These are phyloP conservation scores for Leersia perrieri DNA, from an alignment of 176 grass and related monocot genomes.

Conservation along the genomic window DNA sequence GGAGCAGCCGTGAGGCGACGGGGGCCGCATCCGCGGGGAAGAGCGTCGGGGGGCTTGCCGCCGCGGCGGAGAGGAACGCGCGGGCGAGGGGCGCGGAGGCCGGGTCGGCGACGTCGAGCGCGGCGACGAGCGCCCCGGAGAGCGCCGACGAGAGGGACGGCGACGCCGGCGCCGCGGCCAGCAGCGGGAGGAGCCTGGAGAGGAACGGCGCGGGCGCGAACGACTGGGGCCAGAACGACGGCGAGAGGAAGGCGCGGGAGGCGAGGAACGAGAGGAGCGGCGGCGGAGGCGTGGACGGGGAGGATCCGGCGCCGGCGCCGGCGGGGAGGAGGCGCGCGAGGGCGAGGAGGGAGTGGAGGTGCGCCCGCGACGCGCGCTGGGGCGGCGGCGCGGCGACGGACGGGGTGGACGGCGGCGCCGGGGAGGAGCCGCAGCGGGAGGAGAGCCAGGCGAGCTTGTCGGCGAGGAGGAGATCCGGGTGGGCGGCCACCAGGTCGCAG, in stretches of 20 bases:
- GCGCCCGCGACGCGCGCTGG: conserved; percentile 54
- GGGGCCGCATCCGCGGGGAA: conserved; percentile 44
- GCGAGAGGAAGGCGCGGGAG: conserved; percentile 49
- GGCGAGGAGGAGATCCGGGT: conserved; percentile 89
- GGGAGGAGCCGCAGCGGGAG: conserved; percentile 59
- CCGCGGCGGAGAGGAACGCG: conserved; percentile 66
- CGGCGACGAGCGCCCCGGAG: conserved; percentile 50
- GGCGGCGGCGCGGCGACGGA: background rate
- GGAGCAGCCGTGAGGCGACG: conserved; percentile 62
- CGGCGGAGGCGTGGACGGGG: conserved; percentile 25
- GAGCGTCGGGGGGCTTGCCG: conserved; percentile 57
- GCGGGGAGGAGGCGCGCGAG: conserved; percentile 78
- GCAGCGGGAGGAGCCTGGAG: conserved; percentile 58
- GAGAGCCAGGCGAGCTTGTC: conserved; percentile 97
- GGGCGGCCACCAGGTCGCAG: conserved; percentile 83
- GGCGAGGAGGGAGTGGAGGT: conserved; percentile 86
- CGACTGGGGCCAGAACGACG: conserved; percentile 73
- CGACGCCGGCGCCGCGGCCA: conserved; percentile 43
- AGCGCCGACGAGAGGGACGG: conserved; percentile 55
- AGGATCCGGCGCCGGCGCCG: background rate
- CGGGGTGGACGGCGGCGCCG: background rate
- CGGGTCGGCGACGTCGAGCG: conserved; percentile 45
- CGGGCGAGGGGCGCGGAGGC: conserved; percentile 54
- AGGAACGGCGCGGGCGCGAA: conserved; percentile 56
- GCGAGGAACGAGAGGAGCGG: conserved; percentile 66